Conservation (phyloP, 2,329 filamentous ascomycete genomes). For the Neonectria neomacrospora region DNA sequence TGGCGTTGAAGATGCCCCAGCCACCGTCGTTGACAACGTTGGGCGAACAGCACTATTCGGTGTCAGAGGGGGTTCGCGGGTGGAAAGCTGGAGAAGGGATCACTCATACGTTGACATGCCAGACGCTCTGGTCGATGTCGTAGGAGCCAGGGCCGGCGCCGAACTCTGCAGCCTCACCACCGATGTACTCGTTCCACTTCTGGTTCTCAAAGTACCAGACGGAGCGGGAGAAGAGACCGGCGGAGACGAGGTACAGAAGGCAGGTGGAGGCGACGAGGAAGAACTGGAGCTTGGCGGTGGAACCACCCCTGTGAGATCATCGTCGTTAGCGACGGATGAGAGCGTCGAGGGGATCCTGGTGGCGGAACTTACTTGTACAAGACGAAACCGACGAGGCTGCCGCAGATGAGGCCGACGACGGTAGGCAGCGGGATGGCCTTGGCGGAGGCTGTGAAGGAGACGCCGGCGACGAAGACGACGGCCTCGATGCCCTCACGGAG, state of each 20-base stretch:
- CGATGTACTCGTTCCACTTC: constrained; percentile 73
- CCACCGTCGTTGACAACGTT: constrained; percentile 76
- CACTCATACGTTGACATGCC: constrained; percentile 81
- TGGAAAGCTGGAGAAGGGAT: neutral
- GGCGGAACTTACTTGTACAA: constrained; percentile 76
- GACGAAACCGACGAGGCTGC: constrained; percentile 73
- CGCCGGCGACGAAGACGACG: constrained; percentile 86
- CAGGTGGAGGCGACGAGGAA: constrained; percentile 87
- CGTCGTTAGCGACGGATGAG: constrained; percentile 4
- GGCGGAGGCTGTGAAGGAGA: constrained; percentile 80
- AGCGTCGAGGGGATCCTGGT: neutral
- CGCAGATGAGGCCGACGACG: constrained; percentile 75
- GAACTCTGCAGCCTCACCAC: constrained; percentile 64
- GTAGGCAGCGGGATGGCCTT: constrained; percentile 82
- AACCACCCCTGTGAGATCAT: constrained; percentile 51
- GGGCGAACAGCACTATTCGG: constrained; percentile 76
- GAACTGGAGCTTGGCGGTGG: constrained; percentile 65
- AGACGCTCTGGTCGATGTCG: constrained; percentile 80
- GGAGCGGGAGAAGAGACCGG: constrained; percentile 80
- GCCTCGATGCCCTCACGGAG: constrained; percentile 87
- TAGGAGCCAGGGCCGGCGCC: constrained; percentile 77
- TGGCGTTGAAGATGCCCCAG: constrained; percentile 89
- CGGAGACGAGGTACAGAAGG: constrained; percentile 84
- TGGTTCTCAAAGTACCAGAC: constrained; percentile 81
- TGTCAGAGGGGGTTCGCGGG: constrained; percentile 2